A percentile compares a stretch with the other conserved stretches of the same genome.
Evolutionary conservation across 2,329 filamentous ascomycete genomes (phyloP).

Genomic region (Microcyclospora tardicrescens): DNA sequence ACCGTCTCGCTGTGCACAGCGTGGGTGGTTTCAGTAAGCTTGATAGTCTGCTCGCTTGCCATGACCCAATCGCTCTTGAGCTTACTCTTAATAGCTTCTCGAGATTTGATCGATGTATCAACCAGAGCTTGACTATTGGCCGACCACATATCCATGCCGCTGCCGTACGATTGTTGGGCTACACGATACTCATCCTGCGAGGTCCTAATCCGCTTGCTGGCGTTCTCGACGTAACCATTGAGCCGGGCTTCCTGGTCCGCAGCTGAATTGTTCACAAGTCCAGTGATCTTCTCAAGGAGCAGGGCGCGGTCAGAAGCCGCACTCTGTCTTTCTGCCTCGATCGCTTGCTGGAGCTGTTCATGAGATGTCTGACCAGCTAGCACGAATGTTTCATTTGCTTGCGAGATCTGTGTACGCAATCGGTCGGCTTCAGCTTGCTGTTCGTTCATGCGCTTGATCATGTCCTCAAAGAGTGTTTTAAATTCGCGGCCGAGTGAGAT

Average conservation of each 20-base stretch:
- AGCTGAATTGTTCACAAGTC: constrained; percentile 62
- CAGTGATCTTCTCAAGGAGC: constrained; percentile 62
- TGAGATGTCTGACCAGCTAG: constrained; percentile 57
- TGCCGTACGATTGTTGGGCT: constrained; percentile 51
- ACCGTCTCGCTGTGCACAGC: constrained; percentile 85
- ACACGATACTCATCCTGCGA: constrained; percentile 40
- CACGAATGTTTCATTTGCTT: constrained; percentile 54
- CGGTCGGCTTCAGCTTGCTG: constrained; percentile 66
- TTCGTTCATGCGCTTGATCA: constrained; percentile 58
- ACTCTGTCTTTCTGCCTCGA: constrained; percentile 64
- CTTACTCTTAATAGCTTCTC: constrained; percentile 65
- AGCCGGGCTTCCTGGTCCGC: constrained; percentile 62
- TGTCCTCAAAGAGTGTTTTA: constrained; percentile 69
- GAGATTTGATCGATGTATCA: constrained; percentile 56
- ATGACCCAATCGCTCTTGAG: constrained; percentile 76
- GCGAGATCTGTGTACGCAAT: constrained; percentile 58
- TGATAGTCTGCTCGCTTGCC: constrained; percentile 67
- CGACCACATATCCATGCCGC: constrained; percentile 64
- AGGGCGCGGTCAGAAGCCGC: constrained; percentile 61
- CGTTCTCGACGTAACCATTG: constrained; percentile 48
- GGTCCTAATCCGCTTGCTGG: constrained; percentile 39
- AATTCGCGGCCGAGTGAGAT: constrained; percentile 73
- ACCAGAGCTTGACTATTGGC: constrained; percentile 55
- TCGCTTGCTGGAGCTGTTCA: constrained; percentile 50
- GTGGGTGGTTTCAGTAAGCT: constrained; percentile 70